Conservation (phyloP, 2,329 filamentous ascomycete genomes). For the Botrytis medusae region DNA sequence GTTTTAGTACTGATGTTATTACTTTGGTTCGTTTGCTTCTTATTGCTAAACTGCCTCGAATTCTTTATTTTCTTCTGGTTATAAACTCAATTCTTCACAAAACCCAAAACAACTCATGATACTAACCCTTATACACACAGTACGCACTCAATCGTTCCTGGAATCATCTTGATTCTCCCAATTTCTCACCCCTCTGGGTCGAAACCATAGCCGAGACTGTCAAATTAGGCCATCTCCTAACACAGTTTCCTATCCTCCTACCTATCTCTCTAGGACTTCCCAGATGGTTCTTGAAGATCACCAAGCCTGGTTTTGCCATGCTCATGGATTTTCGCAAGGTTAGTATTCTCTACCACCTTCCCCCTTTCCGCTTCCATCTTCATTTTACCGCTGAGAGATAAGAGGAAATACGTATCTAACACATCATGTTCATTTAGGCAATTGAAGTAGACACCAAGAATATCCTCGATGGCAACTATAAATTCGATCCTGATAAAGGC, state of each 20-base stretch:
- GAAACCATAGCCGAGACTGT: slow-evolving; percentile 25
- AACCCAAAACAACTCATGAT: neutral
- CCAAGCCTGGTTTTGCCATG: neutral
- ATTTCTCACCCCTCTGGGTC: slow-evolving; percentile 31
- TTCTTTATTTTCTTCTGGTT: neutral
- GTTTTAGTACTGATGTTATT: slow-evolving; percentile 36
- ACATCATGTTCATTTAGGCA: slow-evolving; percentile 1
- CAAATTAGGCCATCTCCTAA: slow-evolving; percentile 5
- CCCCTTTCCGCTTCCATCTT: neutral
- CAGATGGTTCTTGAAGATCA: neutral
- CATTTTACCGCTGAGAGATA: neutral
- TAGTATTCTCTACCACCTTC: neutral
- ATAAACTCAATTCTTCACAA: neutral
- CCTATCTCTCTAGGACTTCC: neutral
- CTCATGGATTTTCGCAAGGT: slow-evolving; percentile 12
- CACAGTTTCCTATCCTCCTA: neutral
- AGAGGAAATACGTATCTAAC: neutral
- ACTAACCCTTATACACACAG: neutral
- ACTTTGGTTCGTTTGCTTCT: slow-evolving; percentile 24
- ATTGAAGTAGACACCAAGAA: slow-evolving; percentile 8
- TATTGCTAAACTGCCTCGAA: too few relatives aligned
- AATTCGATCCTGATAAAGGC: slow-evolving; percentile 17
- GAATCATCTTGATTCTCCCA: slow-evolving; percentile 30
- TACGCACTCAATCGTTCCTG: slow-evolving; percentile 36
- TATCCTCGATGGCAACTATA: slow-evolving; percentile 10